Conservation (phyloP, 371 early-diverging fungal genomes). For the Mucor saturninus region DNA sequence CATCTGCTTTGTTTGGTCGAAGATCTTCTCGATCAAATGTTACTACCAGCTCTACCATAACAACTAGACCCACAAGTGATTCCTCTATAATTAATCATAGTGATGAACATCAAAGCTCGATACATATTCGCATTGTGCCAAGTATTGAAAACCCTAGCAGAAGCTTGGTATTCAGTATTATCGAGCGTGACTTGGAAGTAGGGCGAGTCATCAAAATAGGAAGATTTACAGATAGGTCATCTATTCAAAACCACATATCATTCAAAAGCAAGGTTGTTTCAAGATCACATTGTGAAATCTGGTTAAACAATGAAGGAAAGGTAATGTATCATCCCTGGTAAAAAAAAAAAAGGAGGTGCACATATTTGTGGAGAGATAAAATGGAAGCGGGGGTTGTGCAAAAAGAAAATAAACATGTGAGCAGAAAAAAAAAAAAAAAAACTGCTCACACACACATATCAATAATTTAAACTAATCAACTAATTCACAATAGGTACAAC, state of each 20-base stretch:
- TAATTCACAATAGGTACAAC: constrained; percentile 11
- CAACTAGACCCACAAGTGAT: constrained; percentile 8
- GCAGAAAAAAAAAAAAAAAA: background rate
- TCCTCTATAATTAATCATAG: constrained; percentile 7
- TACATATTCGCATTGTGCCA: constrained; percentile 79
- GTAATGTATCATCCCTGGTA: constrained; percentile 39
- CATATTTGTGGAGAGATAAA: background rate
- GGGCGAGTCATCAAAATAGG: constrained; percentile 78
- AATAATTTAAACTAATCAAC: background rate
- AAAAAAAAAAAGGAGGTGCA: background rate
- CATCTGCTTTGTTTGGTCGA: constrained; percentile 19
- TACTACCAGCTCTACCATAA: background rate
- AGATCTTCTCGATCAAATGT: constrained; percentile 14
- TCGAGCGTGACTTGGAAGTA: constrained; percentile 78
- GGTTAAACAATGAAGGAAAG: constrained; percentile 78
- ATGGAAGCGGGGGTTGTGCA: constrained; percentile 10
- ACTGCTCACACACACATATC: constrained; percentile 5
- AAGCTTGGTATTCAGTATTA: constrained; percentile 79
- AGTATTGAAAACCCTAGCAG: constrained; percentile 75
- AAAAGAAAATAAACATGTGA: constrained; percentile 18
- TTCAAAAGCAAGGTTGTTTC: constrained; percentile 95
- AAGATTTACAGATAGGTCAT: constrained; percentile 77
- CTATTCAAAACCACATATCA: constrained; percentile 69
- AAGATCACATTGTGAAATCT: constrained; percentile 92
- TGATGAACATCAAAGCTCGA: constrained; percentile 11